Evolutionary conservation across 2,329 filamentous ascomycete genomes (phyloP).

Genomic region (Aspergillus niger): DNA sequence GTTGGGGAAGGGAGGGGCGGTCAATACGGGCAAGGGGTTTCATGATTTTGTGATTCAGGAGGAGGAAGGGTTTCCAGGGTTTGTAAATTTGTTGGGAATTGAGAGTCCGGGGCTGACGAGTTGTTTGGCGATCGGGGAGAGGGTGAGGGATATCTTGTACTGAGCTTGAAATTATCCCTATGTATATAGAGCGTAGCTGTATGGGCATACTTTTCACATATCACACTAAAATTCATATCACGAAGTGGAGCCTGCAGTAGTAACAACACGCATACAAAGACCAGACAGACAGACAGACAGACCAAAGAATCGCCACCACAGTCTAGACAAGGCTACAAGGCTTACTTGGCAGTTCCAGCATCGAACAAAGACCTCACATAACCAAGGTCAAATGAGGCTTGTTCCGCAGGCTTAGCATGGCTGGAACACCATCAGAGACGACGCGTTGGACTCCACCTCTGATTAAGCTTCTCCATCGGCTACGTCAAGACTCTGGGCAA

Average conservation of each 20-base stretch:
- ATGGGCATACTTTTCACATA: no score
- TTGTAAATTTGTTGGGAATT: conserved; percentile 88
- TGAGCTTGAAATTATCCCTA: neutral
- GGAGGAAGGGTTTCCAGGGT: conserved; percentile 77
- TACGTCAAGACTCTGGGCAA: neutral
- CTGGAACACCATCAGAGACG: neutral
- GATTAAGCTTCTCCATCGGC: neutral
- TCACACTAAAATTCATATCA: no score
- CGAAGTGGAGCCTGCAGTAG: no score
- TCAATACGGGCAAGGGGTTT: conserved; percentile 62
- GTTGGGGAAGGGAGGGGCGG: conserved; percentile 64
- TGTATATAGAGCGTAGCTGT: no score
- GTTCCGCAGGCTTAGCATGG: neutral
- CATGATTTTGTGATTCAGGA: conserved; percentile 79
- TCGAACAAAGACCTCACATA: no score
- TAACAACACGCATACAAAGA: neutral
- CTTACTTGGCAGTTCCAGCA: no score
- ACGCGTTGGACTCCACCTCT: neutral
- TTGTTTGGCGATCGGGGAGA: conserved; percentile 79
- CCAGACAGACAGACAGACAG: no score
- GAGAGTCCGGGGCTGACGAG: conserved; percentile 92
- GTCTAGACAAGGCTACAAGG: no score
- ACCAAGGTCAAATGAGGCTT: no score
- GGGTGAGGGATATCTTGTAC: conserved; percentile 64
- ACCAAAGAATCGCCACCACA: neutral